Percentiles rank a stretch among this genome's conserved stretches.
Conservation (phyloP, 1,284 basidiomycete genomes). For the Mrakiaceae sp. region DNA sequence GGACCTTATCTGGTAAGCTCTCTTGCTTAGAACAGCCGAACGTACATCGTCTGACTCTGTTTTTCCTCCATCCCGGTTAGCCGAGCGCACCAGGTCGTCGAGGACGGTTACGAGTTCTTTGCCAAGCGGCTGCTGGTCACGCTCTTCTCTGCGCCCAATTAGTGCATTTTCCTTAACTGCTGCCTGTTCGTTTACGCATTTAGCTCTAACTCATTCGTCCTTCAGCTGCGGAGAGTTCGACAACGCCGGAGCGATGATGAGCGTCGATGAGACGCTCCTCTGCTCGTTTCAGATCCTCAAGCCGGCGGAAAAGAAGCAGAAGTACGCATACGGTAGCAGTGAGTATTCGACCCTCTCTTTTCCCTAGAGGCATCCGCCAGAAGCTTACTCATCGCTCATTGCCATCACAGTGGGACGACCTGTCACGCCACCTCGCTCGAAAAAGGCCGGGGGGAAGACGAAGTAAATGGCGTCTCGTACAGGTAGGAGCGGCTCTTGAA, state of each 20-base stretch:
- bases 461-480: neutral
- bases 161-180: conserved; percentile 60
- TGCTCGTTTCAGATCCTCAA: conserved; percentile 98
- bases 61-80: neutral
- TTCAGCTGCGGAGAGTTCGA: conserved; percentile 28
- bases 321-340: conserved; percentile 10
- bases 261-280: conserved; percentile 83
- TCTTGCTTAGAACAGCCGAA: neutral
- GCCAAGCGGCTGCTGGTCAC: conserved; percentile 96
- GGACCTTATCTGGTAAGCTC: conserved; percentile 83
- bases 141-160: conserved; percentile 94
- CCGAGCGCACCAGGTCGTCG: conserved; percentile 61
- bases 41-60: neutral
- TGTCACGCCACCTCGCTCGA: conserved; percentile 4
- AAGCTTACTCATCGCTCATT: too few species aligned
- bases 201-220: neutral
- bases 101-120: conserved; percentile 99
- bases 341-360: neutral
- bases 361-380: too few species aligned
- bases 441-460: neutral
- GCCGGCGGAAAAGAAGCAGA: conserved; percentile 91
- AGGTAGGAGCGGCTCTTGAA: too few species aligned
- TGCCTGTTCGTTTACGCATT: conserved; percentile 18
- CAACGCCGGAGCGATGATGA: conserved; percentile 97
- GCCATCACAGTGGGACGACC: conserved; percentile 1